These are phyloP conservation scores for Cryptococcus sp. DNA, from an alignment of 1,284 basidiomycete species.

Conservation along the genomic window DNA sequence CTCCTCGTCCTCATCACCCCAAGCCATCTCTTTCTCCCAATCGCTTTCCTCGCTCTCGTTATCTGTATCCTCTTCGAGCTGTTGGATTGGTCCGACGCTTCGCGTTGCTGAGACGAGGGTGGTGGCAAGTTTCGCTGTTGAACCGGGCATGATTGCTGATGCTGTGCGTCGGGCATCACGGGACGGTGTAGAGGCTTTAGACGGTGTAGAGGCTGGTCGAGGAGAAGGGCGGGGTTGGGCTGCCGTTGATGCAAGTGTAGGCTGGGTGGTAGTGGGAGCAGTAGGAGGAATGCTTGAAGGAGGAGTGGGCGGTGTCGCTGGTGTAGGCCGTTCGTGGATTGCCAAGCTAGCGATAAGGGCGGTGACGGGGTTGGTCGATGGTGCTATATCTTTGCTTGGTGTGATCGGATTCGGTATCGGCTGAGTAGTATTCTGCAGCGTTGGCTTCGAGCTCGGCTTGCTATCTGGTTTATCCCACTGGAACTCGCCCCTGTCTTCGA, in stretches of 20 bases:
- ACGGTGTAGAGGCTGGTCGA: background rate
- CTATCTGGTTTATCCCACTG: background rate
- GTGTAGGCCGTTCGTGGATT: constrained; percentile 19
- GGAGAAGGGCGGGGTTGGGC: background rate
- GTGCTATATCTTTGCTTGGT: no score
- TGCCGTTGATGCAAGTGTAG: background rate
- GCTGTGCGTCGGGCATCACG: background rate
- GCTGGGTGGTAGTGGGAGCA: background rate
- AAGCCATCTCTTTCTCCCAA: constrained; percentile 23
- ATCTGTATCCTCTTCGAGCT: constrained; percentile 6
- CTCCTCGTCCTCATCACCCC: constrained; percentile 19
- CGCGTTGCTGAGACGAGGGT: constrained; percentile 16
- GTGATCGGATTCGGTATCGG: background rate
- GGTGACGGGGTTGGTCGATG: constrained; percentile 7
- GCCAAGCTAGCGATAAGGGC: constrained; percentile 15
- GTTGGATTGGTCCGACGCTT: constrained; percentile 2
- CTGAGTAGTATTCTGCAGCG: background rate
- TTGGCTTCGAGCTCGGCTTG: background rate
- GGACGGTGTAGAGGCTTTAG: background rate
- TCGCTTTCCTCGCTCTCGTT: constrained; percentile 17
- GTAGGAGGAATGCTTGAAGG: background rate
- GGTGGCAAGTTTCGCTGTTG: constrained; percentile 7
- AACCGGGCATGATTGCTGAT: background rate
- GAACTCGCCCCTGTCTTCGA: constrained; percentile 27
- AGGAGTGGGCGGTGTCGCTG: constrained; percentile 5